phyloP scores from a whole-genome alignment of 768 basidiomycete genomes.

The Hericium rajendrae region DNA sequence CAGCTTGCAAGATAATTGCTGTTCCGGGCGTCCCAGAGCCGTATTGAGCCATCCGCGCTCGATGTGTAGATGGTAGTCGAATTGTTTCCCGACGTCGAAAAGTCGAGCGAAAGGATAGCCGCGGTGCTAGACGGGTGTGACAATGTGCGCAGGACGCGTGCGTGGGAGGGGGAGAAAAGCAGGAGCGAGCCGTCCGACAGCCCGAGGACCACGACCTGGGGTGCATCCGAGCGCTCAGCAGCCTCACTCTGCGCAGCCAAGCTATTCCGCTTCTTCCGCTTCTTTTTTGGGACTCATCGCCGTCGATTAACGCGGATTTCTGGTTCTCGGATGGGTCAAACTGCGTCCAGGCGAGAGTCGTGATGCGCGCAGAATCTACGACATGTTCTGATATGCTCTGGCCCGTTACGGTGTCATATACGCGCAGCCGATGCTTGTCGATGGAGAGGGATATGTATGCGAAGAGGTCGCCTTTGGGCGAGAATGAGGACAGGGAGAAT shows the following conservation, averaged over 20 bases:
- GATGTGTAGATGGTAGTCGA: slow-evolving; percentile 42
- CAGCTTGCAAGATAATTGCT: slow-evolving; percentile 39
- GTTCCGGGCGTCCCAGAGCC: slow-evolving; percentile 47
- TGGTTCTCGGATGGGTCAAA: slow-evolving; percentile 22
- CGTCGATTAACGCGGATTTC: slow-evolving; percentile 16
- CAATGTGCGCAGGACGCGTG: slow-evolving; percentile 43
- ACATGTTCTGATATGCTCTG: slow-evolving; percentile 49
- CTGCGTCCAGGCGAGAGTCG: slow-evolving; percentile 42
- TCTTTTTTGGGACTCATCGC: slow-evolving; percentile 38
- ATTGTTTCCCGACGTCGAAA: slow-evolving; percentile 20
- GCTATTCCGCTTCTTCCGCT: slow-evolving; percentile 36
- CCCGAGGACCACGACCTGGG: slow-evolving; percentile 45
- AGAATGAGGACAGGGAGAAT: slow-evolving; percentile 46
- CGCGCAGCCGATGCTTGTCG: slow-evolving; percentile 62
- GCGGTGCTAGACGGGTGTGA: slow-evolving; percentile 46
- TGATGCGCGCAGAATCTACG: slow-evolving; percentile 45
- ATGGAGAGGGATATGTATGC: slow-evolving; percentile 55
- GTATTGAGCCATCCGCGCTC: slow-evolving; percentile 45
- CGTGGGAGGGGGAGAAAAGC: slow-evolving; percentile 55
- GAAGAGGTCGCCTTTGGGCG: slow-evolving; percentile 44
- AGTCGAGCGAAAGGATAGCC: slow-evolving; percentile 39
- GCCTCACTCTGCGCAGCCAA: slow-evolving; percentile 20
- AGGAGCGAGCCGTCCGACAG: slow-evolving; percentile 49
- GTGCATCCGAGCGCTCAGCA: slow-evolving; percentile 19
- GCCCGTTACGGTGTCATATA: slow-evolving; percentile 49